Percentiles rank a stretch among this genome's conserved stretches.
Evolutionary conservation across 306 rosid genomes (phyloP).

Genomic region (Vigna hirtella): DNA sequence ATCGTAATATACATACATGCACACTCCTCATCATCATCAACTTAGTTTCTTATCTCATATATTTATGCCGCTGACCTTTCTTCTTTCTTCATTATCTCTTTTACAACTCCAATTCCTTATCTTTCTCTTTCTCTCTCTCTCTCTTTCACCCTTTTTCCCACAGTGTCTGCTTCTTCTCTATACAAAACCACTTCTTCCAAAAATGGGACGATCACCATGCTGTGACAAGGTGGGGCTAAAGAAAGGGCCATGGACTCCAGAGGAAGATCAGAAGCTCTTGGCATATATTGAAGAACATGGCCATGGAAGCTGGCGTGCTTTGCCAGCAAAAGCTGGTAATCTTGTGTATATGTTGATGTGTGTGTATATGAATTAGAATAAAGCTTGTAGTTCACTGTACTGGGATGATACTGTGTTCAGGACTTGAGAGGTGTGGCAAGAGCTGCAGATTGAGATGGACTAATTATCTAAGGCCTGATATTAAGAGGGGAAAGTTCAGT

Average conservation of each 20-base stretch:
- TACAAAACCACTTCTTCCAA: conserved; percentile 45
- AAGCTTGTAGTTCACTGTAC: background rate
- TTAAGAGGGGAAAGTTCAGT: conserved; percentile 95
- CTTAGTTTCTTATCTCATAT: conserved; percentile 60
- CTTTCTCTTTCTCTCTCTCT: conserved; percentile 6
- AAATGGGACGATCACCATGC: conserved; percentile 98
- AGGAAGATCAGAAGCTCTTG: conserved; percentile 94
- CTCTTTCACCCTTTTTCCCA: background rate
- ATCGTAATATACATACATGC: conserved; percentile 23
- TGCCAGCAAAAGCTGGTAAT: conserved; percentile 87
- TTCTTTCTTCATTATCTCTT: conserved; percentile 55
- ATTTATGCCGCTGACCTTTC: conserved; percentile 71
- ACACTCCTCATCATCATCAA: conserved; percentile 12
- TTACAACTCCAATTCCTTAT: conserved; percentile 34
- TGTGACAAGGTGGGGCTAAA: conserved; percentile 93
- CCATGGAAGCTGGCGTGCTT: conserved; percentile 97
- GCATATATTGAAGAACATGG: conserved; percentile 94
- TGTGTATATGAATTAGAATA: background rate
- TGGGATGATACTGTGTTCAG: conserved; percentile 42
- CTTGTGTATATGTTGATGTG: background rate
- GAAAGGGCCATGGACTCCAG: conserved; percentile 99
- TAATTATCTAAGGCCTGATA: conserved; percentile 93
- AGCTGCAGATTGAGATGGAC: conserved; percentile 97
- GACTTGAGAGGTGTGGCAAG: conserved; percentile 93
- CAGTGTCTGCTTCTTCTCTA: background rate